A percentile compares a stretch with the other conserved stretches of the same genome.
phyloP scores from a whole-genome alignment of 2,329 filamentous ascomycete species.

The Trichophyton simii region DNA sequence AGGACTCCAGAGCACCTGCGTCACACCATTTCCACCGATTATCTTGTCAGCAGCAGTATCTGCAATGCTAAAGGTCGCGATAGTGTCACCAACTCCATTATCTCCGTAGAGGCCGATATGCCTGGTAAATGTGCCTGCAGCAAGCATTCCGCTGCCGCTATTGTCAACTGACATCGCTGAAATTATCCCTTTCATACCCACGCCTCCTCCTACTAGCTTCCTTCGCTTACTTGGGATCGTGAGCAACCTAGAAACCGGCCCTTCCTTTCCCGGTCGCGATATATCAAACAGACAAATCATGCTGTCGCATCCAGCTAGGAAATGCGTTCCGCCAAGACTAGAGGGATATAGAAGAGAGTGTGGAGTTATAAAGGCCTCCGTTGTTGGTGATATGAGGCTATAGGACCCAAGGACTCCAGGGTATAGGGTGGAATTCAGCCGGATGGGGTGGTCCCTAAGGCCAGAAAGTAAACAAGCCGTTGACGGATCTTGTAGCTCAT shows the following conservation, averaged over 20 bases:
- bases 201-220: slow-evolving; percentile 34
- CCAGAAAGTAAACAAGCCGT: slow-evolving; percentile 42
- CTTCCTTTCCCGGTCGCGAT: slow-evolving; percentile 32
- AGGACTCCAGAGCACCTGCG: slow-evolving; percentile 45
- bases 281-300: slow-evolving; percentile 46
- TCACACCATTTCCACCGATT: slow-evolving; percentile 42
- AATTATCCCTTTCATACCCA: slow-evolving; percentile 45
- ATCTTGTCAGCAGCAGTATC: slow-evolving; percentile 27
- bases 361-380: slow-evolving; percentile 45
- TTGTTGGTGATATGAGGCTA: slow-evolving; percentile 41
- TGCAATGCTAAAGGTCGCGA: slow-evolving; percentile 40
- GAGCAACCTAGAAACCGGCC: slow-evolving; percentile 33
- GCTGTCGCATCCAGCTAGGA: slow-evolving; percentile 46
- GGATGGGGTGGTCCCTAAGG: slow-evolving; percentile 43
- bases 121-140: slow-evolving; percentile 47
- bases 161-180: slow-evolving; percentile 39
- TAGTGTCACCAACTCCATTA: slow-evolving; percentile 36
- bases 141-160: slow-evolving; percentile 36
- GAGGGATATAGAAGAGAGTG: slow-evolving; percentile 43
- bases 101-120: slow-evolving; percentile 44
- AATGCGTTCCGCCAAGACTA: slow-evolving; percentile 35
- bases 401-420: slow-evolving; percentile 40
- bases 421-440: slow-evolving; percentile 43
- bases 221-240: slow-evolving; percentile 40
- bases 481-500: slow-evolving; percentile 38